Conservation (phyloP, 129 eudicot genomes). For the sunflower (Helianthus annuus) region DNA sequence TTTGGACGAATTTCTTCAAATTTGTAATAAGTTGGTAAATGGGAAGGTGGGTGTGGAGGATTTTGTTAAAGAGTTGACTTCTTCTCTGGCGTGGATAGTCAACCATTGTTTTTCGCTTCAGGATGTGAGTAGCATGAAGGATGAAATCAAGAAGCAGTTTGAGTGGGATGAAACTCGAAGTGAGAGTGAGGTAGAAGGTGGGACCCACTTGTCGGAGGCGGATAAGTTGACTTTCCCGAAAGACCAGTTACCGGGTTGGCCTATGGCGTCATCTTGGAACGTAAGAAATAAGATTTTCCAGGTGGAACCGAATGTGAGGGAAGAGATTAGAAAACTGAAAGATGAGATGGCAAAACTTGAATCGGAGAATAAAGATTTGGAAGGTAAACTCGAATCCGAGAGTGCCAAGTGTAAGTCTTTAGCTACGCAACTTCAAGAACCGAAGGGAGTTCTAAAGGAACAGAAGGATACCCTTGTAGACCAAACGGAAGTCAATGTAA, state of each 20-base stretch:
- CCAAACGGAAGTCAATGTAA: constrained; percentile 35
- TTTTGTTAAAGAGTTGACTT: constrained; percentile 60
- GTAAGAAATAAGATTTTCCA: constrained; percentile 33
- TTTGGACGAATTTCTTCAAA: constrained; percentile 52
- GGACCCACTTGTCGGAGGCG: constrained; percentile 40
- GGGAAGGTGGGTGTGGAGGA: constrained; percentile 56
- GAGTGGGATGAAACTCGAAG: constrained; percentile 78
- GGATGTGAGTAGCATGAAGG: constrained; percentile 82
- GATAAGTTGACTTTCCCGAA: constrained; percentile 32
- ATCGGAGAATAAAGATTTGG: constrained; percentile 39
- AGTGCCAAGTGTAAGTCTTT: constrained; percentile 32
- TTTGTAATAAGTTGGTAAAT: constrained; percentile 48
- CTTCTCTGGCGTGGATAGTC: constrained; percentile 71
- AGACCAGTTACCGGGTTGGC: constrained; percentile 39
- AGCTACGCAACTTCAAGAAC: constrained; percentile 50
- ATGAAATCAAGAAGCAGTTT: constrained; percentile 61
- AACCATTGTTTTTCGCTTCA: constrained; percentile 88
- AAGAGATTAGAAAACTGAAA: constrained; percentile 33
- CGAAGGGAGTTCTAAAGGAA: constrained; percentile 35
- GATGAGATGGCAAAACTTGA: constrained; percentile 37
- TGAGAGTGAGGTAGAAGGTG: constrained; percentile 62
- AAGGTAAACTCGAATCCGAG: constrained; percentile 39
- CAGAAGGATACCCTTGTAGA: constrained; percentile 36
- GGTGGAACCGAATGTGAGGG: constrained; percentile 32
- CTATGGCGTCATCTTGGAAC: constrained; percentile 41